These are phyloP conservation scores for Alternaria brassicicola DNA, from an alignment of 2,329 filamentous ascomycete species.

Conservation along the genomic window DNA sequence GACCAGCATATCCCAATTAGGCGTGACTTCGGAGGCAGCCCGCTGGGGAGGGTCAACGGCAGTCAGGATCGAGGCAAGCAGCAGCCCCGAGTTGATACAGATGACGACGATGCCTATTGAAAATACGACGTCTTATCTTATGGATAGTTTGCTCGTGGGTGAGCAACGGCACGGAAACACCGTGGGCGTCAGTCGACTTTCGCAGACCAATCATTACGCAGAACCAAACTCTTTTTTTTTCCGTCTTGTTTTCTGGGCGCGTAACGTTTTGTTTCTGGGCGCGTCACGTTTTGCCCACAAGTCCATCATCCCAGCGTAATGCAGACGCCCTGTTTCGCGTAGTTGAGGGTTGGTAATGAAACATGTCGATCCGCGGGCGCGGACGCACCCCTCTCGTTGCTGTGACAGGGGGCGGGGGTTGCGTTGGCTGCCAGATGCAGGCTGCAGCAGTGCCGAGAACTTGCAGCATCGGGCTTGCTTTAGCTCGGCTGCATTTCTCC, in stretches of 20 bases:
- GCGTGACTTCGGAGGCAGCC: constrained; percentile 1
- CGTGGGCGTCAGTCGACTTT: neutral
- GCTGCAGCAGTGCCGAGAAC: constrained; percentile 1
- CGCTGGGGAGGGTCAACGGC: neutral
- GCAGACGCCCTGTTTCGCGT: constrained; percentile 1
- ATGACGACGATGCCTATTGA: constrained; percentile 23
- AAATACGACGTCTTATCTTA: neutral
- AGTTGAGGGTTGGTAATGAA: neutral
- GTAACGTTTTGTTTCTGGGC: constrained; percentile 7
- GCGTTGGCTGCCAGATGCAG: neutral
- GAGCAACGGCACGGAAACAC: constrained; percentile 1
- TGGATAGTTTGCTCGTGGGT: neutral
- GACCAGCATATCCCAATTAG: constrained; percentile 7
- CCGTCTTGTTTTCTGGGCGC: too few relatives aligned
- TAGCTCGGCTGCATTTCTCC: neutral
- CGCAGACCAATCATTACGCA: neutral
- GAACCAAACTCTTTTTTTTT: neutral
- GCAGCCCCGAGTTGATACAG: constrained; percentile 23
- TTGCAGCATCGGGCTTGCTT: constrained; percentile 1
- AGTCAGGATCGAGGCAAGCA: constrained; percentile 12
- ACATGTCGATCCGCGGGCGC: constrained; percentile 8
- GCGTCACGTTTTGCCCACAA: constrained; percentile 7
- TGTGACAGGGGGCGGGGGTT: constrained; percentile 4
- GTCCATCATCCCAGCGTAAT: constrained; percentile 5
- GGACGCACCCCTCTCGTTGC: constrained; percentile 1